A percentile compares a stretch with the other conserved stretches of the same genome.
phyloP scores from a whole-genome alignment of 495 filamentous ascomycete genomes.

The Pseudoneurospora amorphoporcata region DNA sequence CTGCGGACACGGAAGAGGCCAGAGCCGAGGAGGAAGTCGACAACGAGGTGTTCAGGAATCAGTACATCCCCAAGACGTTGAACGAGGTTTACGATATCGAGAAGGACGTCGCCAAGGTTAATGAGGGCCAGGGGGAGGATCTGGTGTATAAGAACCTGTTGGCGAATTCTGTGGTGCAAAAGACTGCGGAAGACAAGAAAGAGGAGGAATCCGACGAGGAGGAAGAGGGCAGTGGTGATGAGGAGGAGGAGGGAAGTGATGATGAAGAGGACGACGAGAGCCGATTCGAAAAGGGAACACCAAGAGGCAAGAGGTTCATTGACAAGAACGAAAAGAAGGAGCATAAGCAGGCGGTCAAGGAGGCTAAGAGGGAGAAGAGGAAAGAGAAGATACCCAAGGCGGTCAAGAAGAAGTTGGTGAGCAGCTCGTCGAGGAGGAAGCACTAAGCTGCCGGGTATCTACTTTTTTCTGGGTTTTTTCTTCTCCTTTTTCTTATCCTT shows the following conservation, averaged over 20 bases:
- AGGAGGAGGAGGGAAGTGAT: slow-evolving; percentile 34
- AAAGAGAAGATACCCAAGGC: slow-evolving; percentile 95
- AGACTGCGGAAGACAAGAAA: slow-evolving; percentile 29
- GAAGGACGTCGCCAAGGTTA: slow-evolving; percentile 70
- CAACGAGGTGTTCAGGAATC: slow-evolving; percentile 84
- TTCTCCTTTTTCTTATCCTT: not conserved
- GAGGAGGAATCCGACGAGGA: slow-evolving; percentile 27
- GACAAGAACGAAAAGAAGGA: slow-evolving; percentile 84
- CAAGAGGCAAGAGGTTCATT: slow-evolving; percentile 79
- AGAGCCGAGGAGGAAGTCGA: slow-evolving; percentile 54
- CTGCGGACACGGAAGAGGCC: slow-evolving; percentile 33
- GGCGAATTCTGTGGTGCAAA: slow-evolving; percentile 49
- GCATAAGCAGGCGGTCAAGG: slow-evolving; percentile 86
- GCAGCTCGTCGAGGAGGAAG: slow-evolving; percentile 27
- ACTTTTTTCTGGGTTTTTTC: not conserved
- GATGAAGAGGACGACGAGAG: slow-evolving; percentile 36
- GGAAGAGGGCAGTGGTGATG: slow-evolving; percentile 39
- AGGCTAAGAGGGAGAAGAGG: slow-evolving; percentile 82
- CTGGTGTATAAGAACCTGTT: slow-evolving; percentile 76
- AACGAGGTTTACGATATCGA: slow-evolving; percentile 95
- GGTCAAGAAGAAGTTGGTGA: slow-evolving; percentile 71
- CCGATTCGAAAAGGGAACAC: slow-evolving; percentile 52
- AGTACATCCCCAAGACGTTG: slow-evolving; percentile 88
- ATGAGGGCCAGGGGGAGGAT: slow-evolving; percentile 56
- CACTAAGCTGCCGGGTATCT: slow-evolving; percentile 12